phyloP scores from a whole-genome alignment of 2,329 filamentous ascomycete genomes.

The Ophiostoma himal-ulmi region DNA sequence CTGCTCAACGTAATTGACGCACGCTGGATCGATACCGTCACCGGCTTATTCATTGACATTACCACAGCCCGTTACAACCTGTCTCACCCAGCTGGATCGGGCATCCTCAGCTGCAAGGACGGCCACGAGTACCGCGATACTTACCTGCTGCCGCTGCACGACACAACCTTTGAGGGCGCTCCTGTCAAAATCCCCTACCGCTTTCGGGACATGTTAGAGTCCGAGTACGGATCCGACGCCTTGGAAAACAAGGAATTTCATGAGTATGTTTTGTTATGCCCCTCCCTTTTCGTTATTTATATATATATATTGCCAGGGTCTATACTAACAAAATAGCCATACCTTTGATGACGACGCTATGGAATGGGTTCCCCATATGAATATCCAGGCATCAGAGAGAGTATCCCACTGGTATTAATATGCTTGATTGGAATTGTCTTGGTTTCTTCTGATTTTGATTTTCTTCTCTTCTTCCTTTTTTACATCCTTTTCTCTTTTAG shows the following conservation, averaged over 20 bases:
- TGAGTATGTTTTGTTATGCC: conserved; percentile 38
- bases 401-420: background rate
- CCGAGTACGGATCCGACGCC: conserved; percentile 52
- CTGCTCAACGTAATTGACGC: conserved; percentile 43
- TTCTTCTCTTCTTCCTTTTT: background rate
- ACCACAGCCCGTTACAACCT: conserved; percentile 46
- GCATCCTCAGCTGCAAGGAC: conserved; percentile 47
- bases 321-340: conserved; percentile 20
- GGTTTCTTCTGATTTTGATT: background rate
- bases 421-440: background rate
- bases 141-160: conserved; percentile 63
- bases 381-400: background rate
- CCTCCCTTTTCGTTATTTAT: background rate
- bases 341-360: conserved; percentile 24
- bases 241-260: conserved; percentile 48
- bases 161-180: conserved; percentile 62
- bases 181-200: conserved; percentile 59
- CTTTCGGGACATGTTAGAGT: conserved; percentile 52
- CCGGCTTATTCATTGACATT: conserved; percentile 47
- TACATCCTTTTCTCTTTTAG: background rate
- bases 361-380: conserved; percentile 26
- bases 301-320: too few species aligned
- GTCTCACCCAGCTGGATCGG: conserved; percentile 39
- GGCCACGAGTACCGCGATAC: conserved; percentile 48
- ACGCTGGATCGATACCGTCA: conserved; percentile 45